Evolutionary conservation across 148 eudicot genomes (phyloP), one percentile per base, ranked within the genome.

Genomic region (Gaultheria prostrata): DNA sequence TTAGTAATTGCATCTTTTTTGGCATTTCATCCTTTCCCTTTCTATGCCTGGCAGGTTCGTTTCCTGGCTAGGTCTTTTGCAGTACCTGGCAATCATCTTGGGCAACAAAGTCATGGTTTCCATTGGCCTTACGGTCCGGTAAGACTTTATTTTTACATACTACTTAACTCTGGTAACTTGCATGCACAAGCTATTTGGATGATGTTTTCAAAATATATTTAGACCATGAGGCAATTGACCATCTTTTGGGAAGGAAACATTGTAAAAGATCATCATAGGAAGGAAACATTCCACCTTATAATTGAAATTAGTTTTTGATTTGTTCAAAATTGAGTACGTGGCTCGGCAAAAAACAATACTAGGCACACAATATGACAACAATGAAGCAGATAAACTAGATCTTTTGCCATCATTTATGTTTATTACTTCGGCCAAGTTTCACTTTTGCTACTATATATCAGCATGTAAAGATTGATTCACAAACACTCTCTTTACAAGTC

Each of bases 101-200:
- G 99, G 87, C 99, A 97, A 87, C 99, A 97, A 88, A 97, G 99
- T 90, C 92, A 97, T 89, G 98, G 99, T 82, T 97, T 91, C 73
- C 98, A 98, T 76, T 97, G 99, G 99, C 99, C 99, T 77, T 97
- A 92, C 91, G 99, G 99, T 54, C 95, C 99, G 81, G 99, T 97
- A 89, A 87, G 96, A 39, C 43, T 3, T 39, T 39, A 3, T 39
- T 39, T 39, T n/a, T n/a, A n/a, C n/a, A n/a, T n/a, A n/a, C n/a
- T 56, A 20, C 24, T 7, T 20, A 56, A 18, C 63, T 56, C 63
- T 56, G 24, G 9, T 6, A 51, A 51, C 63, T 56, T 56, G 63
- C 63, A 56, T 6, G 63, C n/a, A 56, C 63, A 56, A 18, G 63
- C 63, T 18, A 56, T 20, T 56, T 18, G 9, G 24, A 18, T 56